Percentiles rank a stretch among this genome's conserved stretches.
Conservation (phyloP, 345 rosid species). For the Pistacia atlantica region DNA sequence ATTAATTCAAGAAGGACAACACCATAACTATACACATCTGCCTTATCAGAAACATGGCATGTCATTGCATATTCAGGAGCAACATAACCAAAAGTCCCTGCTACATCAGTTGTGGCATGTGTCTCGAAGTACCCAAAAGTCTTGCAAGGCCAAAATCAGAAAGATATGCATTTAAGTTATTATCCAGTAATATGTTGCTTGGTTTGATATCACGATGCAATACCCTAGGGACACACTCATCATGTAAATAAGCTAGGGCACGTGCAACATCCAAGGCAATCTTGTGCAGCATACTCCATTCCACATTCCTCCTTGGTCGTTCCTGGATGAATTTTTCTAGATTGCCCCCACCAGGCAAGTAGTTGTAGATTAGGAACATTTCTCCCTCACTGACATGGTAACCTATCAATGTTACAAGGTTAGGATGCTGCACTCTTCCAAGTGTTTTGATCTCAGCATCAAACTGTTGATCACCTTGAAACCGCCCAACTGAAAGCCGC, state of each 20-base stretch:
- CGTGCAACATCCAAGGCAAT: conserved; percentile 57
- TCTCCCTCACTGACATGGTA: conserved; percentile 53
- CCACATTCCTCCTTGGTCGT: conserved; percentile 39
- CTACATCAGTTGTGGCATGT: conserved; percentile 60
- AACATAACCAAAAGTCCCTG: conserved; percentile 59
- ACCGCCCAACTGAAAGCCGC: conserved; percentile 53
- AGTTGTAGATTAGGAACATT: conserved; percentile 56
- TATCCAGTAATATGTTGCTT: conserved; percentile 53
- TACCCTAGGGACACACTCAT: conserved; percentile 52
- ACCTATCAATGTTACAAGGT: conserved; percentile 55
- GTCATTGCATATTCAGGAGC: conserved; percentile 67
- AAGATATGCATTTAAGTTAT: conserved; percentile 48
- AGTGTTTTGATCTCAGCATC: conserved; percentile 55
- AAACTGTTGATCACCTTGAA: conserved; percentile 59
- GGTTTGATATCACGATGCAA: conserved; percentile 60
- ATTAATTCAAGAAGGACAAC: conserved; percentile 55
- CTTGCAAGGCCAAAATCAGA: conserved; percentile 62
- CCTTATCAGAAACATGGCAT: conserved; percentile 57
- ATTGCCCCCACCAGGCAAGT: conserved; percentile 59
- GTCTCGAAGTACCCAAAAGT: conserved; percentile 56
- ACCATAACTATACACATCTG: conserved; percentile 59
- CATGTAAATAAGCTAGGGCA: conserved; percentile 55
- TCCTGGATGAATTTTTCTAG: conserved; percentile 54
- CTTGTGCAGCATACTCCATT: conserved; percentile 55
- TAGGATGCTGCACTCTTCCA: conserved; percentile 52